Base-by-base conservation (phyloP, 1,284 basidiomycete genomes). In the Austroboletus niveus region DNA sequence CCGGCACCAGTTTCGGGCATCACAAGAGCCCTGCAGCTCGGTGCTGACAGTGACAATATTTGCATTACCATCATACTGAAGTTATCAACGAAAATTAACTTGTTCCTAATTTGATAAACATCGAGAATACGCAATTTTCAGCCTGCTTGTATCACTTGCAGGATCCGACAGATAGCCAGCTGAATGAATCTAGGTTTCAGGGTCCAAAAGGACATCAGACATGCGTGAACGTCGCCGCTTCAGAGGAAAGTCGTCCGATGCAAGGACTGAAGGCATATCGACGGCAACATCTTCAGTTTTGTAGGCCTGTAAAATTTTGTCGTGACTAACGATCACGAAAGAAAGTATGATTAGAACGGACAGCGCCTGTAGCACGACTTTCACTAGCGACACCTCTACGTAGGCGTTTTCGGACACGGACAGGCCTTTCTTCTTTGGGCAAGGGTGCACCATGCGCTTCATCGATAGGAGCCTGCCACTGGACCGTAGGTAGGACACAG, bases 401-500 rank as follows among this genome's bases (percentile, higher is more conserved):
- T 24, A 56, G 51, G 17, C 63, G 63, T 51, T 58, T 65, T 52
- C 67, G 63, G 30, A 55, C 15, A 35, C 65, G 67, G 43, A 30
- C 35, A n/a, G 57, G 48, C 27, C 53, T 56, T 15, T 63, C 67
- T 43, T 63, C 62, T 36, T 42, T 68, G 46, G 45, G 34, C 30
- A 59, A 60, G 8, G 49, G 35, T 39, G 41, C 42, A n/a, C n/a
- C 20, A n/a, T 27, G 27, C 8, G 46, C 41, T 31, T 62, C 57
- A 31, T 61, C 52, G 31, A 39, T 20, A 34, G 66, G 29, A 45
- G 48, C 44, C 9, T 46, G 58, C 52, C 64, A 69, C 30, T 76
- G 63, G 38, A 79, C 65, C 3, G 72, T 69, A 12, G 81, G 80
- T 7, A 84, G 65, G 44, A 81, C 71, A 59, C 80, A 87, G 8